Base-by-base conservation (phyloP, 805 yeast genomes). In the Lipomyces chichibuensis region DNA sequence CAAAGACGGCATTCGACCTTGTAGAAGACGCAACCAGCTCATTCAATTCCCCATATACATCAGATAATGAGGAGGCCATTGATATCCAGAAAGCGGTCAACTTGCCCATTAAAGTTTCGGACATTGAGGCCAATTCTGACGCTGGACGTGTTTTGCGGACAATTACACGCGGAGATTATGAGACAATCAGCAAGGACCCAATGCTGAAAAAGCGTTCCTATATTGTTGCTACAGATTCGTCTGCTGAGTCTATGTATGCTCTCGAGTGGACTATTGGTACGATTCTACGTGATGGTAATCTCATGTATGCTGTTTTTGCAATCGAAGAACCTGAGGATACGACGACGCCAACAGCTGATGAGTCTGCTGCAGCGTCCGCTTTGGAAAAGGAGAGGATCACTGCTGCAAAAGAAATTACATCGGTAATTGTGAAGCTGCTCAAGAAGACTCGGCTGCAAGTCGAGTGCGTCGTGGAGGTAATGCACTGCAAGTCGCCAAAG, bases 201-300 rank as follows among this genome's bases (percentile, higher is more conserved):
- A 52, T 49, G 17, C 60, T 69, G 20, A 70, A 73, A 37, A 65
- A 82, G n/a, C 86, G 86, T 72, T 84, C 90, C 75, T 91, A 87
- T 76, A 78, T 92, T 59, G 83, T 92, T 25, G 91, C 95, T 74
- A 85, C 89, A 80, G 97, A 93, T 76, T 84, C 89, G 69, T 87
- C 94, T 2, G 89, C 91, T 0, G 97, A 92, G 75, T 88, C 96
- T 1, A 82, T 83, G 51, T 90, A 89, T 77, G 95, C 97, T 0
- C 81, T 93, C 27, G 95, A 91, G 74, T 92, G 97, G 90, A 85
- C 92, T 55, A 82, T 93, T 72, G 98, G 98, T 1, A 85, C 96
- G 0, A 88, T 92, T 0, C 81, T 92, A 58, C 89, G 88, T 27
- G 92, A 91, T 74, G 95, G 95, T 0, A 89, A 92, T 63, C 91